phyloP scores from a whole-genome alignment of 2,329 filamentous ascomycete species.

The Apiospora phragmitis region DNA sequence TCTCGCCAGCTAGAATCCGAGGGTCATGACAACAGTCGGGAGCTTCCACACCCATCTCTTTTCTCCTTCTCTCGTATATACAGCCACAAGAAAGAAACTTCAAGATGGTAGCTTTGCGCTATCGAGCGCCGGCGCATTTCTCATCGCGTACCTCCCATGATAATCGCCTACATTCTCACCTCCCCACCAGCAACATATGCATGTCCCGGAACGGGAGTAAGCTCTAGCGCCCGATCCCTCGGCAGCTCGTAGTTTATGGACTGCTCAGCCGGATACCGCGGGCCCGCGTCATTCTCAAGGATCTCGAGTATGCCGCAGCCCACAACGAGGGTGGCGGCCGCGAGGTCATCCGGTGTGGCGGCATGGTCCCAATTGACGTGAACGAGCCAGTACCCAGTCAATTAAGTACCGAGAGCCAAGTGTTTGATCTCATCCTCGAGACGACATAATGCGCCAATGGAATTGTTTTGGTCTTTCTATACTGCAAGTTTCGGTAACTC shows the following conservation, averaged over 20 bases:
- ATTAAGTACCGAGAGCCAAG: background rate
- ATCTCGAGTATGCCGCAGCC: slow-evolving; percentile 47
- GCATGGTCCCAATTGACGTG: slow-evolving; percentile 61
- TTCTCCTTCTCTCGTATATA: background rate
- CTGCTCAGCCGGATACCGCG: slow-evolving; percentile 28
- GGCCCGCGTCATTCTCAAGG: slow-evolving; percentile 33
- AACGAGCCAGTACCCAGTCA: background rate
- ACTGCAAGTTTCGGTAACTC: background rate
- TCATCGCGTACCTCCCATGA: background rate
- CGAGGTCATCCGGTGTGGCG: slow-evolving; percentile 55
- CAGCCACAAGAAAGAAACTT: background rate
- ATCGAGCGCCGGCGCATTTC: background rate
- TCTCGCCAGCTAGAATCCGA: slow-evolving; percentile 51
- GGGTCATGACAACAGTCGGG: slow-evolving; percentile 53
- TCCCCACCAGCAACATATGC: background rate
- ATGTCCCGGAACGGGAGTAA: slow-evolving; percentile 33
- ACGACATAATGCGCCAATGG: background rate
- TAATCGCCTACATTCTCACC: background rate
- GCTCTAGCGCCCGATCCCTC: slow-evolving; percentile 38
- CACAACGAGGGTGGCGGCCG: slow-evolving; percentile 48
- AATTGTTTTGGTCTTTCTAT: background rate
- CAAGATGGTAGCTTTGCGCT: background rate
- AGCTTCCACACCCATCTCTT: slow-evolving; percentile 22
- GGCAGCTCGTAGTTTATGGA: slow-evolving; percentile 24
- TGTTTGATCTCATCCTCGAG: background rate